Evolutionary conservation across 345 rosid genomes (phyloP), one percentile per base, ranked within the genome.

Genomic region (Tarenaya hassleriana): DNA sequence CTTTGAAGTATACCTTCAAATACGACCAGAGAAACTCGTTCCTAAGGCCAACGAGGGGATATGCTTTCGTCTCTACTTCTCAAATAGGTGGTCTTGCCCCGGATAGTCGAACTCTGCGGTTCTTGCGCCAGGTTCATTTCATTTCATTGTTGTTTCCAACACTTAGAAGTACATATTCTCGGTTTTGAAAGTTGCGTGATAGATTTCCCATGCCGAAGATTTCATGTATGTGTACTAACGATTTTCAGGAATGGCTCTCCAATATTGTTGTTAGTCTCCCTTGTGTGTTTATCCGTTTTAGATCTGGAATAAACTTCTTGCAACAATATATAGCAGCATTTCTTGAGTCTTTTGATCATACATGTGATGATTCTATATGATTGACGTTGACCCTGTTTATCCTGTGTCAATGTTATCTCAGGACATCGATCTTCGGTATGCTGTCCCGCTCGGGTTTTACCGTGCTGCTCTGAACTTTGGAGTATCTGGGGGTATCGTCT

Each of bases 61-160:
- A 75, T 73, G 84, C 95, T 52, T 81, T 92, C 73, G 70, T 71
- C 41, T 82, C 87, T 52, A 73, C 75, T 27, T 75, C 91, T 62
- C 94, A 83, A 42, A 56, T 92, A 61, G 85, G 88, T 55, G 98
- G 98, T 46, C 82, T 92, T 73, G 72, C 80, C 51, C 98, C 98
- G 54, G 98, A 88, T 66, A 77, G 82, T 63, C 82, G 80, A 62
- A 78, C 86, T 75, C 59, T 83, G 56, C 86, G 81, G 38, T 92
- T 88, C 63, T 39, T 85, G 61, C 88, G 88, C 73, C 97, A 85
- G 96, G 96, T 91, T 62, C 34, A 61, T 29, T 45, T 2, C 49
- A 62, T 46, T 18, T 43, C n/a, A 14, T 43, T 58, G 47, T 50
- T 64, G 17, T 13, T 48, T 15, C 55, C 17, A 11, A 10, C 34